phyloP scores from a whole-genome alignment of 2,329 filamentous ascomycete genomes.

The Aspergillus pseudoterreus region DNA sequence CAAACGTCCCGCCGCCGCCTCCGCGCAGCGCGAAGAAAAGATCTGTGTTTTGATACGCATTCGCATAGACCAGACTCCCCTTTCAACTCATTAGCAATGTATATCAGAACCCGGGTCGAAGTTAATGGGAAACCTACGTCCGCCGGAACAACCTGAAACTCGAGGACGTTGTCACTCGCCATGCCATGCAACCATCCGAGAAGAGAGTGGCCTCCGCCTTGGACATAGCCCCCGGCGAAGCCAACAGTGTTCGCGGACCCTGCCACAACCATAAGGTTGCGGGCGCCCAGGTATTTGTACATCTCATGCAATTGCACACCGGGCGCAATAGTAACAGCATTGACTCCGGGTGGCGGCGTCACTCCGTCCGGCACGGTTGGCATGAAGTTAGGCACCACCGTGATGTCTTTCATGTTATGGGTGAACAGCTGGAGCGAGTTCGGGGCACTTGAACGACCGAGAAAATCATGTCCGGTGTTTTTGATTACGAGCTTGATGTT shows the following conservation, averaged over 20 bases:
- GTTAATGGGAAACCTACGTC: constrained; percentile 17
- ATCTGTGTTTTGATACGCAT: constrained; percentile 40
- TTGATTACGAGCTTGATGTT: constrained; percentile 10
- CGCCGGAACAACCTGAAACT: constrained; percentile 47
- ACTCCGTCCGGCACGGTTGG: constrained; percentile 6
- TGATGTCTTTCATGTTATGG: constrained; percentile 11
- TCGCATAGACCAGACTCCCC: constrained; percentile 46
- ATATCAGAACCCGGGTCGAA: not conserved
- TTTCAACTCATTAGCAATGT: not conserved
- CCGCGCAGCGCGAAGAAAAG: constrained; percentile 45
- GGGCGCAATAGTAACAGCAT: constrained; percentile 4
- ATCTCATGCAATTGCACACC: constrained; percentile 10
- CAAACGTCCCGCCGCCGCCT: constrained; percentile 26
- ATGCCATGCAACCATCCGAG: constrained; percentile 50
- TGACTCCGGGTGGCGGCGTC: constrained; percentile 5
- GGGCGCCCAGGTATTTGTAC: constrained; percentile 2
- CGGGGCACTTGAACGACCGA: constrained; percentile 25
- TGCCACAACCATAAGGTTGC: constrained; percentile 2
- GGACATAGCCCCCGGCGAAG: constrained; percentile 33
- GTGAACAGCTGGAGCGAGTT: constrained; percentile 29
- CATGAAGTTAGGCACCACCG: constrained; percentile 5
- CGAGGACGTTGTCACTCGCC: constrained; percentile 49
- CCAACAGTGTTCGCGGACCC: constrained; percentile 16
- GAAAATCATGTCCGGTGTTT: constrained; percentile 17
- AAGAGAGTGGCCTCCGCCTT: constrained; percentile 40